These are phyloP conservation scores for Pseudogymnoascus sp. DNA, from an alignment of 2,329 filamentous ascomycete genomes.

Conservation along the genomic window DNA sequence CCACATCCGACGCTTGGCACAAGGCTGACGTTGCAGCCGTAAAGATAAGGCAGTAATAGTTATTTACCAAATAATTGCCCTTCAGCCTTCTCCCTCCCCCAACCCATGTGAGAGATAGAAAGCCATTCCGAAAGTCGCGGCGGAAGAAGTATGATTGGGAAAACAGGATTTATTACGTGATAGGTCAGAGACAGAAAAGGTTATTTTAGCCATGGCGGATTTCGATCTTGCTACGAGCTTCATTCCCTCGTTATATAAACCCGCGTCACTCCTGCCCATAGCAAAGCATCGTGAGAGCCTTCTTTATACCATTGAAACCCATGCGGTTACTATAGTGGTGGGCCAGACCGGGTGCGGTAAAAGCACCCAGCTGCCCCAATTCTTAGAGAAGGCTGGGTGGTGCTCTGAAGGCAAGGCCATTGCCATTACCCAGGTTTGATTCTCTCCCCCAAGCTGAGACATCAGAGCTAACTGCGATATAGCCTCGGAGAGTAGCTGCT, in stretches of 20 bases:
- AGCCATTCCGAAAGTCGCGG: background rate
- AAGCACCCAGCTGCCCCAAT: slow-evolving; percentile 92
- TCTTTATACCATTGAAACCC: slow-evolving; percentile 78
- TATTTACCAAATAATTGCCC: background rate
- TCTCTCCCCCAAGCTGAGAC: slow-evolving; percentile 9
- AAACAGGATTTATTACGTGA: background rate
- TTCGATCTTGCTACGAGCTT: slow-evolving; percentile 49
- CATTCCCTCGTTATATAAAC: slow-evolving; percentile 81
- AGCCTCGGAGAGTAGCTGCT: slow-evolving; percentile 85
- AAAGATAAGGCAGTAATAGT: background rate
- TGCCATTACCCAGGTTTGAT: slow-evolving; percentile 76
- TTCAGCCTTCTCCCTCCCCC: slow-evolving; percentile 7
- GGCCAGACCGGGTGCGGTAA: slow-evolving; percentile 94
- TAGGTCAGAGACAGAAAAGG: background rate
- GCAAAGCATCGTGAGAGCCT: slow-evolving; percentile 71
- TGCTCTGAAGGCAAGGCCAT: slow-evolving; percentile 74
- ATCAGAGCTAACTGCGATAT: background rate
- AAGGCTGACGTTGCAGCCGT: background rate
- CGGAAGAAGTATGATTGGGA: background rate
- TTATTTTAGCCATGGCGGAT: slow-evolving; percentile 32
- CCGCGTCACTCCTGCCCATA: slow-evolving; percentile 75
- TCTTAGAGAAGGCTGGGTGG: slow-evolving; percentile 82
- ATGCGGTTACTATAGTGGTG: slow-evolving; percentile 78
- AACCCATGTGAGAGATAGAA: slow-evolving; percentile 6
- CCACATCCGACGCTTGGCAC: slow-evolving; percentile 7